Evolutionary conservation across 495 filamentous ascomycete species (phyloP).

Genomic region (Penicillium alfredii): DNA sequence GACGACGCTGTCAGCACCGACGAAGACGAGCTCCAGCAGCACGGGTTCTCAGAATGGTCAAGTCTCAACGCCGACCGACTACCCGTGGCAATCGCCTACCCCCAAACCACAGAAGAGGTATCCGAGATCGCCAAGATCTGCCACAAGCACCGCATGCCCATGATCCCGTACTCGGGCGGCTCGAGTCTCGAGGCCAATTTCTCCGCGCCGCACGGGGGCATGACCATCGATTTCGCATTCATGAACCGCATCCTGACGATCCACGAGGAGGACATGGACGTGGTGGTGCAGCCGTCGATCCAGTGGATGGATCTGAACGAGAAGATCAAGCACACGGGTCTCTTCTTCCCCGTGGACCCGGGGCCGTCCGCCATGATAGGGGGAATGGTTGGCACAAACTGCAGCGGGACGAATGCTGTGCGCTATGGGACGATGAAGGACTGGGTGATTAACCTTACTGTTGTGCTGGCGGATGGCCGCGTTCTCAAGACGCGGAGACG

Average conservation of each 20-base stretch:
- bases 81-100: slow-evolving; percentile 77
- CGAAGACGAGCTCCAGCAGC: slow-evolving; percentile 69
- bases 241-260: slow-evolving; percentile 80
- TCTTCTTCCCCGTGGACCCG: slow-evolving; percentile 89
- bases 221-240: slow-evolving; percentile 80
- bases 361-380: slow-evolving; percentile 73
- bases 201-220: slow-evolving; percentile 74
- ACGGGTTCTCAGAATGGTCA: slow-evolving; percentile 90
- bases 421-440: slow-evolving; percentile 95
- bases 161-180: slow-evolving; percentile 80
- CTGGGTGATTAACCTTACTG: slow-evolving; percentile 86
- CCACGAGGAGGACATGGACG: slow-evolving; percentile 83
- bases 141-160: slow-evolving; percentile 74
- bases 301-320: slow-evolving; percentile 89
- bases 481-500: slow-evolving; percentile 72
- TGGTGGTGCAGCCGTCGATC: slow-evolving; percentile 84
- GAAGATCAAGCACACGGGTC: slow-evolving; percentile 63
- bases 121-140: slow-evolving; percentile 74
- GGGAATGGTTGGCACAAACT: slow-evolving; percentile 93
- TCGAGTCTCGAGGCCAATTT: slow-evolving; percentile 87
- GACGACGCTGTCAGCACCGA: slow-evolving; percentile 78
- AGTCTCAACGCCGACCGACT: slow-evolving; percentile 70
- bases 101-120: slow-evolving; percentile 73
- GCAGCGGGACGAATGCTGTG: slow-evolving; percentile 89
- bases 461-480: slow-evolving; percentile 87